Base-by-base conservation (phyloP, 2,329 filamentous ascomycete species). In the Colletotrichum costaricense region DNA sequence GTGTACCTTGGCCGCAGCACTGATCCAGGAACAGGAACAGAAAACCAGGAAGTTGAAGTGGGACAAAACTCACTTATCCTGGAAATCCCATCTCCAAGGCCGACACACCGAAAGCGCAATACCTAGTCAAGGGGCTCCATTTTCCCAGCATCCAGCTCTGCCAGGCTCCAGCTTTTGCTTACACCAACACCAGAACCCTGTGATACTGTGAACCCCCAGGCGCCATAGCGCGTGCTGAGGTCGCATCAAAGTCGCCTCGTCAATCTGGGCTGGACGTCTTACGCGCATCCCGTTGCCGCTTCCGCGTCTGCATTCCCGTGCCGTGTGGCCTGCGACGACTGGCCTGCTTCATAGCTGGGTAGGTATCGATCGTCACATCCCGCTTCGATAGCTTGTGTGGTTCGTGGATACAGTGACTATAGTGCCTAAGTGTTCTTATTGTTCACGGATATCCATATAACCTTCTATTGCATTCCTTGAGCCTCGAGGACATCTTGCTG, bases 211-310 rank as follows among this genome's bases (percentile, higher is more conserved):
- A 42, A 33, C 35, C 58, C 58, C 58, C 54, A 12, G 54, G 22
- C 26, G 11, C 26, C 55, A 26, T 35, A 49, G 57, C 52, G 66
- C 66, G 59, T 63, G 65, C n/a, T 60, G 59, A 64, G 70, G 66
- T 72, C 66, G 66, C 42, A 69, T 70, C 70, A 65, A 56, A 33
- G 69, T 46, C 55, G 67, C 59, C 66, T 70, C 70, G 70, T 73
- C 66, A 70, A 70, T 73, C 70, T 73, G 42, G 46, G 33, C n/a
- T 64, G 33, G 38, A 26, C 24, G 28, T 59, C 16, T 60, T 64
- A 38, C 66, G 38, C 67, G 54, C 70, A 73, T 69, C 54, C 62
- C 68, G 68, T 38, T 57, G 67, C 71, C 63, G 52, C 63, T 60
- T 59, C 62, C 68, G 71, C 62, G 22, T 62, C 30, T 46, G 56